These are phyloP conservation scores for Globisporangium nunn DNA, from an alignment of 352 stramenopile genomes.

Conservation along the genomic window DNA sequence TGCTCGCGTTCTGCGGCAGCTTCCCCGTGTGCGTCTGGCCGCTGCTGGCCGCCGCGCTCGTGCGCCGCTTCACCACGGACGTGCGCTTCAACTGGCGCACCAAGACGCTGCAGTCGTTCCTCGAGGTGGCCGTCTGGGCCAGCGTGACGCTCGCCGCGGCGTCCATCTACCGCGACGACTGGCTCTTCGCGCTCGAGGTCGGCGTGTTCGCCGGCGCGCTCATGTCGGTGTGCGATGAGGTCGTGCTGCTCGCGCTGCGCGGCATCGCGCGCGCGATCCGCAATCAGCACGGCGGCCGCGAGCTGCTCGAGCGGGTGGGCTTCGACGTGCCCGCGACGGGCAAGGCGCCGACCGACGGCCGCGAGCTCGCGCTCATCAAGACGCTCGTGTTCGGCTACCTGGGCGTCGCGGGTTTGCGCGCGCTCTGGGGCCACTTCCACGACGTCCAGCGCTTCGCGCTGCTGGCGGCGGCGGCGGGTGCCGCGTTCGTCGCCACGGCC, in stretches of 20 bases:
- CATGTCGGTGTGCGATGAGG: constrained; percentile 78
- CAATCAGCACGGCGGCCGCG: constrained; percentile 51
- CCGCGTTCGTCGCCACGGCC: constrained; percentile 63
- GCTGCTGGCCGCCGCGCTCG: constrained; percentile 34
- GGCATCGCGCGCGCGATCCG: constrained; percentile 57
- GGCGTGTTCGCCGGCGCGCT: constrained; percentile 67
- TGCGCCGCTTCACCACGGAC: constrained; percentile 70
- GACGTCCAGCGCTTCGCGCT: constrained; percentile 70
- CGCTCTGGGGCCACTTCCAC: constrained; percentile 58
- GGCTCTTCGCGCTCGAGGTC: constrained; percentile 53
- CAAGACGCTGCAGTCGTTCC: constrained; percentile 79
- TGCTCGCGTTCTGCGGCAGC: constrained; percentile 56
- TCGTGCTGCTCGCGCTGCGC: constrained; percentile 62
- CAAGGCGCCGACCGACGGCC: constrained; percentile 55
- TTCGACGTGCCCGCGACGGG: constrained; percentile 72
- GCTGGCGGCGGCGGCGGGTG: constrained; percentile 53
- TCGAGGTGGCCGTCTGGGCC: constrained; percentile 67
- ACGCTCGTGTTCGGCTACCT: constrained; percentile 73
- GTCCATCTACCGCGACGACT: constrained; percentile 45
- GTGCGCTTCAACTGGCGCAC: constrained; percentile 72
- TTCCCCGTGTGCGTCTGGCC: constrained; percentile 45
- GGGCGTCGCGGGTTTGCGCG: constrained; percentile 51
- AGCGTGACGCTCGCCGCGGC: constrained; percentile 64
- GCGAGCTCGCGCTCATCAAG: constrained; percentile 71
- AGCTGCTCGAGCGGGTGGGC: constrained; percentile 48